A percentile compares a stretch with the other conserved stretches of the same genome.
These are phyloP conservation scores for Emmonsiellopsis sp. DNA, from an alignment of 2,329 filamentous ascomycete species.

Conservation along the genomic window DNA sequence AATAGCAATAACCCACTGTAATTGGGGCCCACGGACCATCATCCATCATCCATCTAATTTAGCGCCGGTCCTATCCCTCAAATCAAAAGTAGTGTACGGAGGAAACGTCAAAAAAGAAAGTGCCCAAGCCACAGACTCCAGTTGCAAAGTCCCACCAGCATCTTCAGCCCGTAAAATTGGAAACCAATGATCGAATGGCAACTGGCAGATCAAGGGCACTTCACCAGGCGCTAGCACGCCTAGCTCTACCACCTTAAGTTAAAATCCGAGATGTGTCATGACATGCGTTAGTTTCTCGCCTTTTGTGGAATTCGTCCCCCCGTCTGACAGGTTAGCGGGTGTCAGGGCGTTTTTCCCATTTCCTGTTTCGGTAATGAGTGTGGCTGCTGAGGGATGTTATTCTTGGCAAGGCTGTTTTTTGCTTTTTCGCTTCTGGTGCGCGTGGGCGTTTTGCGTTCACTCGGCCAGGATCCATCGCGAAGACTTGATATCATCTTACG, in stretches of 20 bases:
- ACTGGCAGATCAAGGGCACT: neutral
- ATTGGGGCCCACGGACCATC: too few relatives aligned
- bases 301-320: too few relatives aligned
- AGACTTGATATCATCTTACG: neutral
- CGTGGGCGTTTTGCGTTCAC: too few relatives aligned
- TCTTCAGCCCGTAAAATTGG: conserved; percentile 1
- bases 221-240: neutral
- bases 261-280: neutral
- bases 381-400: neutral
- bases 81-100: neutral
- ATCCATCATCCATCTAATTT: neutral
- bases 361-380: neutral
- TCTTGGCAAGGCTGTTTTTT: neutral
- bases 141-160: too few relatives aligned
- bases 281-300: neutral
- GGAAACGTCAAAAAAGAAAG: neutral
- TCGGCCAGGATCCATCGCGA: too few relatives aligned
- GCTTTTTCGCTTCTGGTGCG: neutral
- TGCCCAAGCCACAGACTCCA: conserved; percentile 1
- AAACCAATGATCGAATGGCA: neutral
- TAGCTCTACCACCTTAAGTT: neutral
- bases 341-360: neutral
- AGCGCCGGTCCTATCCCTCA: neutral
- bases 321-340: too few relatives aligned
- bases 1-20: too few relatives aligned